Percentiles rank a stretch among this genome's conserved stretches.
Conservation (phyloP, 345 rosid species). For the Eutrema yunnanense region DNA sequence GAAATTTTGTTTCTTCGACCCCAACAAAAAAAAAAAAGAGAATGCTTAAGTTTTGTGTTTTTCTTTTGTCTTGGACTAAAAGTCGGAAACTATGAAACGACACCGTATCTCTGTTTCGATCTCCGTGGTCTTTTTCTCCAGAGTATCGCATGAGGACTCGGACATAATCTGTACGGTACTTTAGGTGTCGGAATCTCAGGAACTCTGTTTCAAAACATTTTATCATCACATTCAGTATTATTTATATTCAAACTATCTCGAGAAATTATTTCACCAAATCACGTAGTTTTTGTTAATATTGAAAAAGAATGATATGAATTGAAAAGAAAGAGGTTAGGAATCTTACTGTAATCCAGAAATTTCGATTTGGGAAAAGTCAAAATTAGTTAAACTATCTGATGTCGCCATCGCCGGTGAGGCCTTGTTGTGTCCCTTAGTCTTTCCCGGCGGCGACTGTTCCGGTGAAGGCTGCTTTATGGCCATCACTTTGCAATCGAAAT, state of each 20-base stretch:
- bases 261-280: not conserved
- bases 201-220: constrained; percentile 37
- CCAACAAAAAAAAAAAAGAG: too few relatives aligned
- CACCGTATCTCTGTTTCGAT: constrained; percentile 33
- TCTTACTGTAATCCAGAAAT: constrained; percentile 51
- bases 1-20: not conserved
- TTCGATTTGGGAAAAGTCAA: constrained; percentile 71
- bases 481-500: constrained; percentile 52
- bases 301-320: not conserved
- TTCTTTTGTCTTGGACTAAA: not conserved
- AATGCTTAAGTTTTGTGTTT: not conserved
- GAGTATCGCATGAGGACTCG: constrained; percentile 68
- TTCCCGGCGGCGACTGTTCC: constrained; percentile 11
- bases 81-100: not conserved
- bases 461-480: constrained; percentile 52
- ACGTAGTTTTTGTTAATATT: not conserved
- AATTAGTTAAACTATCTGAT: constrained; percentile 39
- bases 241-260: not conserved
- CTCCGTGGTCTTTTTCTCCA: constrained; percentile 66
- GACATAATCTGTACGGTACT: constrained; percentile 65
- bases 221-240: not conserved
- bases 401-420: not conserved
- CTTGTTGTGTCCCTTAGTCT: constrained; percentile 12
- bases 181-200: constrained; percentile 56
- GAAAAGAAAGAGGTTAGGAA: not conserved